Base-by-base conservation (phyloP, 257 asterid species). In the Schizonepeta tenuifolia region DNA sequence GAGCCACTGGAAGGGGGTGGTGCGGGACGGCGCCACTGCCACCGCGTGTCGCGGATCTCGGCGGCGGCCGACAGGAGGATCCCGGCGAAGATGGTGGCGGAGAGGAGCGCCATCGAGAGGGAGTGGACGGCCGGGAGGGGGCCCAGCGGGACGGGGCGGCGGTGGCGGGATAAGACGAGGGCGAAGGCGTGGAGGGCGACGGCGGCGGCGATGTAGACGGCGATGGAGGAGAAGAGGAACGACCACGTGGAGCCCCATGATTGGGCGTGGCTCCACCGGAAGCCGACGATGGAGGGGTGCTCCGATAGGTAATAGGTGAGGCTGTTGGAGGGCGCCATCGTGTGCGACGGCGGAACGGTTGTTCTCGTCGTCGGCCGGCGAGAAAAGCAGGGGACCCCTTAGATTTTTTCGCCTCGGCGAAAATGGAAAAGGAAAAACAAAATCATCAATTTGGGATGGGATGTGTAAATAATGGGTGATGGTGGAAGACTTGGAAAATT, bases 201-300 rank as follows among this genome's bases (percentile, higher is more conserved):
- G 38, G 95, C 81, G 62, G 80, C 41, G 66, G 68, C 49, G 43
- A 86, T 75, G 78, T 90, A 90, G 7, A 80, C 69, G 53, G 88
- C 81, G 72, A 90, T 86, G 44, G 96, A 86, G 76, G 87, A 59
- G 79, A 90, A 72, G 53, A 86, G 74, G 71, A 85, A 86, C 0
- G 78, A 74, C 96, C 96, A 90, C 15, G 96, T 88, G 79, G 87
- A 84, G 1, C 89, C 95, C 92, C 92, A 88, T 1, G 89, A 82
- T 57, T 83, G 84, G 80, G 81, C 43, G 82, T 78, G 84, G 79
- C 78, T 82, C 96, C 96, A 90, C 1, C 95, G 87, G 89, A 90
- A 90, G 2, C 86, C 86, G 59, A 90, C 85, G 31, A 90, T 82
- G 0, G 88, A 72, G 9, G 95, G 95, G 73, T 90, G 92, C 75